phyloP scores from a whole-genome alignment of 345 rosid genomes.

The sweet orange (Citrus sinensis) region DVS_A1.0 CM039162.1:24827501-24828000 shows the following conservation, averaged over 20 bases:
- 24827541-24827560: constrained; percentile 81
- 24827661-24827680: constrained; percentile 53
- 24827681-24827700: constrained; percentile 64
- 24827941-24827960: not conserved
- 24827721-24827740: constrained; percentile 27
- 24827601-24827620: constrained; percentile 26
- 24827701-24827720: constrained; percentile 42
- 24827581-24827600: constrained; percentile 17
- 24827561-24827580: constrained; percentile 65
- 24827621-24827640: constrained; percentile 37
- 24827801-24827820: not conserved
- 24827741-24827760: constrained; percentile 33
- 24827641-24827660: constrained; percentile 60
- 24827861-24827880: too few species aligned
- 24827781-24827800: constrained; percentile 21
- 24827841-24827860: not conserved
- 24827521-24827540: constrained; percentile 69
- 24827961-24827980: not conserved
- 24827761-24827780: constrained; percentile 25
- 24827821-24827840: not conserved
- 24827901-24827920: not conserved
- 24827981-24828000: not conserved
- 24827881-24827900: not conserved
- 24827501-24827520: constrained; percentile 90
- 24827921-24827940: not conserved